Evolutionary conservation across 164 flowering plant species (phyloP), one percentile per base, ranked within the genome.

Genomic region (Magnolia changhungtana): DNA sequence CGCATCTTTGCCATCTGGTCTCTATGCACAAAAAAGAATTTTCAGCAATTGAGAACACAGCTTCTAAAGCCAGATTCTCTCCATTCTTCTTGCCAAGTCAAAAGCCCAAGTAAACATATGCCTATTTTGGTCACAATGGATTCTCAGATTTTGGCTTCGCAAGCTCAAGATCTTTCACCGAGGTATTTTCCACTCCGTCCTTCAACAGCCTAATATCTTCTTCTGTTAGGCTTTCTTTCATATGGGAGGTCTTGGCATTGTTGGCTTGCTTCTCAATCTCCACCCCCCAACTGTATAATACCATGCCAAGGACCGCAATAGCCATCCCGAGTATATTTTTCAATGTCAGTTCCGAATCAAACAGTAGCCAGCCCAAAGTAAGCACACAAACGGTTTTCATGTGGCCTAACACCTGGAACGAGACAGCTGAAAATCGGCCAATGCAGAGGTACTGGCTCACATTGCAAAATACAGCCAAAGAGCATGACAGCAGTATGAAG

Each of bases 351-450:
- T 76, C 86, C 16, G 87, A 86, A 61, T 80, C 85, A 13, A 88
- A 86, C 11, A 88, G 81, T 66, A 86, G 63, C 83, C 86, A 88
- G 7, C 88, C 90, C 72, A 87, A 78, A 2, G 83, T 84, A 67
- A 87, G 83, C 66, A 87, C 88, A 63, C 86, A 84, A 52, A 87
- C 86, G 19, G 90, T 88, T 79, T 88, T 88, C 82, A 88, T 83
- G 83, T 88, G 88, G 37, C 90, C 90, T 50, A 88, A 81, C 76
- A 88, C 88, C 78, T 88, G 90, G 78, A 86, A 88, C 27, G 90
- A 86, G 21, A 83, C 85, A 19, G 90, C 88, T 50, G 90, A 88
- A 82, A 87, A 86, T 72, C 87, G 85, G 65, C 90, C 90, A 50
- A 87, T 87, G 78, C 87, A 87, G 24, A 87, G 83, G 69, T 86